Percentiles rank a stretch among this genome's conserved stretches.
These are phyloP conservation scores for Clarireedia hainanense DNA, from an alignment of 2,329 filamentous ascomycete species.

Conservation along the genomic window DNA sequence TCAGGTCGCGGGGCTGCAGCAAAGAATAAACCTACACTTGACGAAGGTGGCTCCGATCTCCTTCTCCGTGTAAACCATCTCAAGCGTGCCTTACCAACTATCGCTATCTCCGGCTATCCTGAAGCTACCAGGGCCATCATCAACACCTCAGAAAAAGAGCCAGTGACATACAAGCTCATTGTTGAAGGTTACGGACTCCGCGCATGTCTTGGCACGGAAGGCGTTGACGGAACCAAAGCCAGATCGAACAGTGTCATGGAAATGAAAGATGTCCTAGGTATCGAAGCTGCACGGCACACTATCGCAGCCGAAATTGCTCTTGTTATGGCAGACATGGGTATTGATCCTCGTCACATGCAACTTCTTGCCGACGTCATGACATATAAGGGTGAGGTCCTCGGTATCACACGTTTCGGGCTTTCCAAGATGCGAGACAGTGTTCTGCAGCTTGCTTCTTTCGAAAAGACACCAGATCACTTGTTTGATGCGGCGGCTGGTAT, in stretches of 20 bases:
- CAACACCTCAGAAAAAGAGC: conserved; percentile 49
- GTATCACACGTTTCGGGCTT: conserved; percentile 92
- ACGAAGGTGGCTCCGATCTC: conserved; percentile 52
- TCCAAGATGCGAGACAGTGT: conserved; percentile 95
- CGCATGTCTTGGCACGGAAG: conserved; percentile 87
- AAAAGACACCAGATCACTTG: conserved; percentile 95
- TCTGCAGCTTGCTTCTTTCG: conserved; percentile 88
- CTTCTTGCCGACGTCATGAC: conserved; percentile 97
- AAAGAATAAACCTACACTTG: conserved; percentile 27
- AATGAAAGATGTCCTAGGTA: conserved; percentile 76
- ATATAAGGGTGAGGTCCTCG: conserved; percentile 93
- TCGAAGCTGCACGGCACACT: conserved; percentile 84
- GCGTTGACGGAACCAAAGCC: conserved; percentile 70
- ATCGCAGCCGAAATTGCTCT: conserved; percentile 81
- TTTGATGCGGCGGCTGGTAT: conserved; percentile 91
- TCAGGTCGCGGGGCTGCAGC: conserved; percentile 17
- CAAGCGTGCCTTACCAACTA: conserved; percentile 69
- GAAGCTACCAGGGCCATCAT: conserved; percentile 84
- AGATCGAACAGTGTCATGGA: conserved; percentile 88
- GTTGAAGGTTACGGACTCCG: conserved; percentile 93
- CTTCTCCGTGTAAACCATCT: conserved; percentile 77
- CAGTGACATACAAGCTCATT: conserved; percentile 52
- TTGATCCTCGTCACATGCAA: conserved; percentile 97
- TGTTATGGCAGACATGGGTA: conserved; percentile 92
- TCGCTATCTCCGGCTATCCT: conserved; percentile 86